phyloP scores from a whole-genome alignment of 306 rosid genomes.

The Cyamopsis tetragonoloba region DNA sequence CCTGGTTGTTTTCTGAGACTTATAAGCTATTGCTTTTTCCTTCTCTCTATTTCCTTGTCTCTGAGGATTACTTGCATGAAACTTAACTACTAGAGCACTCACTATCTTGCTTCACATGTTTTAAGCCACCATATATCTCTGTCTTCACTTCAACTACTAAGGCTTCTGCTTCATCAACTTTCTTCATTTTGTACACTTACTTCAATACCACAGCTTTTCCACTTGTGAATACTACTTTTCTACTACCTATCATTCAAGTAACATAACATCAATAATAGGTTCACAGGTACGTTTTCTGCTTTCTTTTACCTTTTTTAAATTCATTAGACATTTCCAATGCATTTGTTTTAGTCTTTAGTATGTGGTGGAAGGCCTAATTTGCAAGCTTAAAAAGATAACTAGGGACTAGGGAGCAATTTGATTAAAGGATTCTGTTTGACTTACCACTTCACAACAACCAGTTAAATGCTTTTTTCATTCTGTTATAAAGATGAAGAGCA shows the following conservation, averaged over 20 bases:
- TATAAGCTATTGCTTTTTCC: neutral
- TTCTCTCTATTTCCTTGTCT: conserved; percentile 31
- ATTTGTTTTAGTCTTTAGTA: conserved; percentile 16
- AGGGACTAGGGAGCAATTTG: conserved; percentile 11
- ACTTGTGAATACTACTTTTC: conserved; percentile 14
- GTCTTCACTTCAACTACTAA: conserved; percentile 20
- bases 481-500: conserved; percentile 39
- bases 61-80: conserved; percentile 56
- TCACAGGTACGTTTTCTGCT: conserved; percentile 35
- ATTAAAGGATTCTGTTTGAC: conserved; percentile 37
- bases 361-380: conserved; percentile 21
- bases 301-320: neutral
- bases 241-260: conserved; percentile 31
- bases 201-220: conserved; percentile 29
- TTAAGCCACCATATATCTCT: conserved; percentile 23
- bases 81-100: conserved; percentile 37
- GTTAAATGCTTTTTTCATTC: conserved; percentile 30
- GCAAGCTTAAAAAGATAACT: conserved; percentile 14
- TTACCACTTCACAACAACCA: conserved; percentile 31
- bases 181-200: conserved; percentile 24
- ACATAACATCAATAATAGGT: conserved; percentile 26
- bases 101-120: conserved; percentile 33
- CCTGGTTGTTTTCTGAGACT: conserved; percentile 27
- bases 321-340: conserved; percentile 13
- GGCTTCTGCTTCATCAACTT: conserved; percentile 36